Base-by-base conservation (phyloP, 805 yeast genomes). In the Starmerella gropengiesseri region DNA sequence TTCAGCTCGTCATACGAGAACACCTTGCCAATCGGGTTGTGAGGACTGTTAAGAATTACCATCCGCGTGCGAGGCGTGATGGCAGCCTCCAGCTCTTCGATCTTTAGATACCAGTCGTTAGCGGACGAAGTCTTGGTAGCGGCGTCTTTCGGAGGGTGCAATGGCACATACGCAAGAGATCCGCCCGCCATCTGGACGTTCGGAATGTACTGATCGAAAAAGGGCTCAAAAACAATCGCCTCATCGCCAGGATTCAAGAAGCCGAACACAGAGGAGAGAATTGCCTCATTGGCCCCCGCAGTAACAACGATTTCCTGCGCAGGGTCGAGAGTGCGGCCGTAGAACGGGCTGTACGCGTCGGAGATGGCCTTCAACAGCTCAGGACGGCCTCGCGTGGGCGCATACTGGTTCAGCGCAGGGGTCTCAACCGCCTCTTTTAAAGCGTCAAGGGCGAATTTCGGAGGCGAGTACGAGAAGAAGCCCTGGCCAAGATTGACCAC, bases 201-300 rank as follows among this genome's bases (percentile, higher is more conserved):
- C 44, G 96, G 77, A 51, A 91, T 83, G 63, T 91, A 91, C 64
- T 91, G 98, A 57, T 91, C 98, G 59, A 91, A 91, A 59, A 86
- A 91, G 3, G 98, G 98, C 62, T 89, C 94, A 58, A 91, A 82
- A 12, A 91, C 96, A 60, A 91, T 82, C 20, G 80, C 98, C 61
- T 91, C 98, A 56, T 91, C 98, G 18, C 93, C 96, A 1, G 77
- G 74, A 34, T 82, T 73, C 50, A 91, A 63, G 53, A 86, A 80
- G 0, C 93, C 98, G 45, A 85, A 79, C 59, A 87, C 78, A 3
- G 81, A 76, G 2, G 95, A 65, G 41, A 84, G 70, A 69, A 91
- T 82, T 28, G 96, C 97, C 64, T 91, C 97, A 57, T 91, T 91
- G 34, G 98, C 98, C 43, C 98, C 98, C 1, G 97, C 86, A 34